These are phyloP conservation scores for Incumbomyces lentus DNA, from an alignment of 2,329 filamentous ascomycete species.

Conservation along the genomic window DNA sequence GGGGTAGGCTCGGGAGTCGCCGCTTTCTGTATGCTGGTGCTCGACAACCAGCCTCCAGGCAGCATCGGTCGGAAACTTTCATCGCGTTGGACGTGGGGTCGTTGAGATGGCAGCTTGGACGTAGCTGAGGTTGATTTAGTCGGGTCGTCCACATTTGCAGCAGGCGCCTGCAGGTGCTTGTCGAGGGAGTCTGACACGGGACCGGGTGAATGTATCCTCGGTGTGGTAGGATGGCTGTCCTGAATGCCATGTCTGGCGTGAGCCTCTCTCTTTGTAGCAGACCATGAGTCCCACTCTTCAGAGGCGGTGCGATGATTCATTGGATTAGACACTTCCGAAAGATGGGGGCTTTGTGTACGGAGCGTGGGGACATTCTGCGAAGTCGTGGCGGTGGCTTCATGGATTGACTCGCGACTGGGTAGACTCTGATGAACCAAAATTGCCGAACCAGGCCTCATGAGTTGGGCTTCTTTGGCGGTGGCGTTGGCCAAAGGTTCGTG, in stretches of 20 bases:
- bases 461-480: not conserved
- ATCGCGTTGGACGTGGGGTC: slow-evolving; percentile 25
- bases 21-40: slow-evolving; percentile 23
- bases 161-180: not conserved
- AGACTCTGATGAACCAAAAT: not conserved
- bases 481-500: not conserved
- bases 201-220: not conserved
- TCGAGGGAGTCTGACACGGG: not conserved
- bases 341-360: not conserved
- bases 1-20: slow-evolving; percentile 7
- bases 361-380: not conserved
- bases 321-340: not conserved
- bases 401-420: not conserved
- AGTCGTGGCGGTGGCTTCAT: not conserved
- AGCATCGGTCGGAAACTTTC: slow-evolving; percentile 41
- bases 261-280: slow-evolving; percentile 9
- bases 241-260: slow-evolving; percentile 6
- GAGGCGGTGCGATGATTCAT: slow-evolving; percentile 12
- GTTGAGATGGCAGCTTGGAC: not conserved
- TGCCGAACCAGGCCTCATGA: slow-evolving; percentile 1
- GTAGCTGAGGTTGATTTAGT: not conserved
- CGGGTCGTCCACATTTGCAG: not conserved
- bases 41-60: slow-evolving; percentile 46
- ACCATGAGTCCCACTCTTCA: slow-evolving; percentile 14
- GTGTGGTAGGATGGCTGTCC: slow-evolving; percentile 5